Evolutionary conservation across 371 early-diverging fungal genomes (phyloP).

Genomic region (Chytridiales sp.): DNA sequence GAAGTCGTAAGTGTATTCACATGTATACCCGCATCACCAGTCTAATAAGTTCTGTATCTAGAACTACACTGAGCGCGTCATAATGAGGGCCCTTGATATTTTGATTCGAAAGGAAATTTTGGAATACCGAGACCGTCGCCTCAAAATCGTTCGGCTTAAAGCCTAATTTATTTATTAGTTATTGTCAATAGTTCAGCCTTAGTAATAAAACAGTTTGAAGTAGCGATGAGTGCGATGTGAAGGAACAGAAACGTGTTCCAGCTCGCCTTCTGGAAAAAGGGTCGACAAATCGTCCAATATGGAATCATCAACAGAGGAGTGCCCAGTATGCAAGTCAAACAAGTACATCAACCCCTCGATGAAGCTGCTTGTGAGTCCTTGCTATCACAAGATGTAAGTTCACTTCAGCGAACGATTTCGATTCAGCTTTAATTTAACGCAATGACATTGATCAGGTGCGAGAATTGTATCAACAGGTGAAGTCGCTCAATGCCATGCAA

Average conservation of each 20-base stretch:
- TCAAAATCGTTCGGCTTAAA: constrained; percentile 27
- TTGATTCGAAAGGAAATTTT: constrained; percentile 84
- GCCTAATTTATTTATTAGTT: too few relatives aligned
- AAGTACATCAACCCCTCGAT: constrained; percentile 92
- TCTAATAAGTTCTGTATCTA: constrained; percentile 11
- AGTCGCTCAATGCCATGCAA: not conserved
- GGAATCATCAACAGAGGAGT: too few relatives aligned
- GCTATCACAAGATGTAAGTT: constrained; percentile 96
- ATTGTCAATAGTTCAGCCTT: too few relatives aligned
- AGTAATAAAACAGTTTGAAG: too few relatives aligned
- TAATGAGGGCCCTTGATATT: constrained; percentile 74
- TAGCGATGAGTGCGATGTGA: too few relatives aligned
- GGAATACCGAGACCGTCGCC: constrained; percentile 78
- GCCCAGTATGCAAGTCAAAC: constrained; percentile 95
- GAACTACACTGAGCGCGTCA: constrained; percentile 69
- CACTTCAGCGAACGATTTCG: not conserved
- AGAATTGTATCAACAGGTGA: constrained; percentile 84
- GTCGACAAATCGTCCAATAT: too few relatives aligned
- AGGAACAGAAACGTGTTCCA: too few relatives aligned
- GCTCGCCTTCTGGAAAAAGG: too few relatives aligned
- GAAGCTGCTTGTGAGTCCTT: constrained; percentile 92
- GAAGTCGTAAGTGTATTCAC: constrained; percentile 26
- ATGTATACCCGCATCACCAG: not conserved
- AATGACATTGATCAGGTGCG: constrained; percentile 65
- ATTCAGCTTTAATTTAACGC: not conserved